These are phyloP conservation scores for Mimosa bimucronata DNA, from an alignment of 306 rosid species.

Conservation along the genomic window DNA sequence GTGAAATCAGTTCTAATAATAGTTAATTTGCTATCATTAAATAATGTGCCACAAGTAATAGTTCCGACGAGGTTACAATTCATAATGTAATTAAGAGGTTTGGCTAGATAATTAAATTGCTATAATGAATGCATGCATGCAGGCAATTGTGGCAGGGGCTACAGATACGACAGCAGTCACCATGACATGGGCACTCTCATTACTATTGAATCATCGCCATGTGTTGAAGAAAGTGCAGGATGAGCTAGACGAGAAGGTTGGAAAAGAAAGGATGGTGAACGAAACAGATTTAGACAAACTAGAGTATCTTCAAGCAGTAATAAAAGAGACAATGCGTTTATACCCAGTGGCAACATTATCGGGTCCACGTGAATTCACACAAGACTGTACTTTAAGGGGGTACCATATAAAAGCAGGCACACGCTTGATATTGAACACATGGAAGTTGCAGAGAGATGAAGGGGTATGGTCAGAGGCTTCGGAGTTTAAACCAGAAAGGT, in stretches of 20 bases:
- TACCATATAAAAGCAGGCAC: conserved; percentile 52
- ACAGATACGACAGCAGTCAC: conserved; percentile 56
- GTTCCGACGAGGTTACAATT: too few relatives aligned
- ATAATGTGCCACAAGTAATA: too few relatives aligned
- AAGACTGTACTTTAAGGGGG: conserved; percentile 48
- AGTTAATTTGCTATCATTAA: too few relatives aligned
- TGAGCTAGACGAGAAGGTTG: conserved; percentile 58
- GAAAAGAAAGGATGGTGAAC: conserved; percentile 48
- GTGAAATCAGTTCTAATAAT: too few relatives aligned
- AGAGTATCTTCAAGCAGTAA: conserved; percentile 55
- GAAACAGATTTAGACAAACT: conserved; percentile 55
- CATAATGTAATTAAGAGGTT: background rate
- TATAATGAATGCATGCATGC: conserved; percentile 37
- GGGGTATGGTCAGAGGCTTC: conserved; percentile 46
- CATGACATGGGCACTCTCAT: conserved; percentile 34
- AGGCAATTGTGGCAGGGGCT: conserved; percentile 50
- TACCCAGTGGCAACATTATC: conserved; percentile 55
- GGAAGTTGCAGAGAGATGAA: conserved; percentile 58
- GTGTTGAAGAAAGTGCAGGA: conserved; percentile 42
- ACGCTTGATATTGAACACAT: conserved; percentile 45
- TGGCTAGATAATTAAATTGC: background rate
- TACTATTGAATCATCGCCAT: conserved; percentile 30
- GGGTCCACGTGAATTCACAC: conserved; percentile 41
- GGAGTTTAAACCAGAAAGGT: conserved; percentile 59
- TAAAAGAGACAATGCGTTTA: conserved; percentile 56